Percentiles rank a stretch among this genome's conserved stretches.
Conservation (phyloP, 192 early-diverging fungal genomes). For the Rhizophagus sp. region DNA sequence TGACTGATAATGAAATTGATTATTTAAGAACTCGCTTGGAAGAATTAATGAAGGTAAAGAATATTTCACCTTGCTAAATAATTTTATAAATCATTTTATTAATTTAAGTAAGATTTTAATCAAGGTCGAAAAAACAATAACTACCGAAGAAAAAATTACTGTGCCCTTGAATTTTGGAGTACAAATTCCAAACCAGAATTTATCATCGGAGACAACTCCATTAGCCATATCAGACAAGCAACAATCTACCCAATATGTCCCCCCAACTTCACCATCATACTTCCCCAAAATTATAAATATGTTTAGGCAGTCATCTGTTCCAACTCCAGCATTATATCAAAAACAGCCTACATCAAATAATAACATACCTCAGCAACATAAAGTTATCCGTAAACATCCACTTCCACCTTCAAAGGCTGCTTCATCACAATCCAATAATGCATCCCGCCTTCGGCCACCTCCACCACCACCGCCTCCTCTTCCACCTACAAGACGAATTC, state of each 20-base stretch:
- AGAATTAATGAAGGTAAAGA: background rate
- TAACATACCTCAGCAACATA: background rate
- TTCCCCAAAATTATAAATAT: background rate
- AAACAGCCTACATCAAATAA: background rate
- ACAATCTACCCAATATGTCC: background rate
- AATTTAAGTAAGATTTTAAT: background rate
- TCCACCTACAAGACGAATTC: background rate
- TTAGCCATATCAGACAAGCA: no score
- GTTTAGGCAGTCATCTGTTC: background rate
- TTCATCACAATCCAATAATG: background rate
- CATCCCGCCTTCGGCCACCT: background rate
- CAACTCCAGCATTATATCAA: background rate
- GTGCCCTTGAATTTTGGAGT: no score
- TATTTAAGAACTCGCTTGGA: background rate
- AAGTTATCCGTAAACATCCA: background rate
- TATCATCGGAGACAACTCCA: background rate
- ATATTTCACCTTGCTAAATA: background rate
- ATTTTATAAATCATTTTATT: background rate
- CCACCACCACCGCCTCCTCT: no score
- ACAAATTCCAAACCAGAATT: background rate
- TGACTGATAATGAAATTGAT: slow-evolving; percentile 6
- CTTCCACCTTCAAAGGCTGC: background rate
- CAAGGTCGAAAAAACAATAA: background rate
- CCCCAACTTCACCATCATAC: background rate
- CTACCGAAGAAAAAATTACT: background rate